These are phyloP conservation scores for Stentor coeruleus DNA, from an alignment of 73 alveolate species.

Conservation along the genomic window DNA sequence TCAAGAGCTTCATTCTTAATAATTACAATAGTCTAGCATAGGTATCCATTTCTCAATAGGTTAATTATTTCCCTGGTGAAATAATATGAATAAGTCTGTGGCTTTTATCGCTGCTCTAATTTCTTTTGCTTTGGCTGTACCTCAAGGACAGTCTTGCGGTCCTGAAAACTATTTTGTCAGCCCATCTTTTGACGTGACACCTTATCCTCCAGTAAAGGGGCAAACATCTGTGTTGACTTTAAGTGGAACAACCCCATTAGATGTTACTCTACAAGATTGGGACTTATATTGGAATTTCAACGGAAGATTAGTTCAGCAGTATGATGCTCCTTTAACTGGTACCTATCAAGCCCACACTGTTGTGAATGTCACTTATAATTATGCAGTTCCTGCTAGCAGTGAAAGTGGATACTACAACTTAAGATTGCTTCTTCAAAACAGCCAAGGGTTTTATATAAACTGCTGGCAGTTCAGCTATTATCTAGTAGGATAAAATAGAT, in stretches of 20 bases:
- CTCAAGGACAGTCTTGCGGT: no score
- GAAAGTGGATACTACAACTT: neutral
- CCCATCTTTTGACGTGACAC: neutral
- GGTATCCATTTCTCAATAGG: no score
- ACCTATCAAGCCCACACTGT: neutral
- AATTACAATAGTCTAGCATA: no score
- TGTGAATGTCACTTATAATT: neutral
- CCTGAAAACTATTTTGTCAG: neutral
- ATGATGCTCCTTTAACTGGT: constrained; percentile 1
- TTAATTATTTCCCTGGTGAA: no score
- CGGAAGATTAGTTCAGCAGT: neutral
- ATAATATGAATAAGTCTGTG: no score
- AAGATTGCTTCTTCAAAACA: neutral
- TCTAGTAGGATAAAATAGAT: neutral
- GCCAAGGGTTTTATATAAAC: neutral
- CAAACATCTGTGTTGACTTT: neutral
- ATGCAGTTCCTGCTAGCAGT: neutral
- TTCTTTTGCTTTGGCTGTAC: no score
- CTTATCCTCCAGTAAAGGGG: neutral
- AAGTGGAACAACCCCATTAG: neutral
- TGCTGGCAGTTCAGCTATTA: neutral
- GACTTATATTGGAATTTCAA: neutral
- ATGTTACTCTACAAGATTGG: neutral
- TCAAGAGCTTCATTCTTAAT: no score
- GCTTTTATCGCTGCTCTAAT: no score